These are phyloP conservation scores for Suillus hirtellus DNA, from an alignment of 768 basidiomycete genomes.

Conservation along the genomic window DNA sequence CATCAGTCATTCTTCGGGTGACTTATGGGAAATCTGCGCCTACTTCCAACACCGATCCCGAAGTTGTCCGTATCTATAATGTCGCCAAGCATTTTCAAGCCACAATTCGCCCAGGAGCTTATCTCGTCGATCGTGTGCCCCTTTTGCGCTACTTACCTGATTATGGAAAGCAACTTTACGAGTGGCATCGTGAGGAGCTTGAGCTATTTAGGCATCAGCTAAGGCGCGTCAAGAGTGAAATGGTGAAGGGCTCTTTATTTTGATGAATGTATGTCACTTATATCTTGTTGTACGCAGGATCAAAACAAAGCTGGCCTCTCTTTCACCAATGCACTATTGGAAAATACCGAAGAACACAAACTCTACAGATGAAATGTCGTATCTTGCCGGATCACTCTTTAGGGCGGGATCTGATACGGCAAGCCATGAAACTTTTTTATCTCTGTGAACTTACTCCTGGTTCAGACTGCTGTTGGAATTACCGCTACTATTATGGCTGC, in stretches of 20 bases:
- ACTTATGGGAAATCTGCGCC: slow-evolving; percentile 24
- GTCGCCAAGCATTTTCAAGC: not conserved
- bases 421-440: not conserved
- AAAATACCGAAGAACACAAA: not conserved
- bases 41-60: not conserved
- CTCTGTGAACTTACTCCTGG: not conserved
- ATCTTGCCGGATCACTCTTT: not conserved
- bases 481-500: not conserved
- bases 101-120: not conserved
- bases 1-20: slow-evolving; percentile 23
- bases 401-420: not conserved
- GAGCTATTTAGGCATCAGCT: slow-evolving; percentile 47
- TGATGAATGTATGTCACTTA: not conserved
- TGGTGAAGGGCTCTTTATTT: slow-evolving; percentile 29
- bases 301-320: not conserved
- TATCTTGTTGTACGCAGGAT: not conserved
- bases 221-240: slow-evolving; percentile 40
- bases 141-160: slow-evolving; percentile 50
- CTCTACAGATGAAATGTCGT: not conserved
- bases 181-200: slow-evolving; percentile 53
- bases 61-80: not conserved
- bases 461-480: not conserved
- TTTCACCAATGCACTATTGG: not conserved
- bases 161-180: slow-evolving; percentile 51
- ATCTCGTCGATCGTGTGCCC: not conserved